These are phyloP conservation scores for Austroboletus festivus DNA, from an alignment of 768 basidiomycete genomes.

Conservation along the genomic window DNA sequence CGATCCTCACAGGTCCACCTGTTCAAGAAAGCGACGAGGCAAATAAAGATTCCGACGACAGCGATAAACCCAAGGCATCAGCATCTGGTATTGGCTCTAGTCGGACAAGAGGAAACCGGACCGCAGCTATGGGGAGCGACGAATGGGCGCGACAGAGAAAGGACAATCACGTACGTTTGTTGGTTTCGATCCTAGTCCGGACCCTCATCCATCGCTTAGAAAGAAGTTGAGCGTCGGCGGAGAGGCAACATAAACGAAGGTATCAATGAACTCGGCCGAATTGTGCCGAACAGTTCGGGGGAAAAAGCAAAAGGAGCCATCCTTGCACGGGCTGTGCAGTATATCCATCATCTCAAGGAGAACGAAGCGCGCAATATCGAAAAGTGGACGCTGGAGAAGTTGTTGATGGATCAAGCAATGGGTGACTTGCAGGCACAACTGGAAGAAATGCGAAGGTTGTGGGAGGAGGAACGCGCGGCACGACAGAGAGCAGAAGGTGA, in stretches of 20 bases:
- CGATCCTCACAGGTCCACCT: constrained; percentile 16
- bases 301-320: constrained; percentile 91
- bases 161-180: constrained; percentile 70
- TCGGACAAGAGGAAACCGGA: constrained; percentile 50
- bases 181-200: background rate
- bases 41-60: constrained; percentile 28
- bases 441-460: constrained; percentile 75
- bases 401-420: constrained; percentile 91
- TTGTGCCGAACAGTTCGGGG: constrained; percentile 84
- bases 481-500: constrained; percentile 64
- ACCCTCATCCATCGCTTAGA: constrained; percentile 47
- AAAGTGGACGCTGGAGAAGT: constrained; percentile 90
- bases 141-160: constrained; percentile 81
- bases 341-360: constrained; percentile 88
- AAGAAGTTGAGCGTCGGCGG: constrained; percentile 96
- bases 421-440: constrained; percentile 80
- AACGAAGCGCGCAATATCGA: constrained; percentile 89
- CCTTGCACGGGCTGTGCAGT: constrained; percentile 82
- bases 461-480: constrained; percentile 71
- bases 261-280: constrained; percentile 85
- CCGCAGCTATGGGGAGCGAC: constrained; percentile 64
- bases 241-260: constrained; percentile 96
- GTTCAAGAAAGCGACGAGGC: constrained; percentile 18
- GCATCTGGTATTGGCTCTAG: constrained; percentile 33
- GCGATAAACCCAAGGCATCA: constrained; percentile 23